A percentile compares a stretch with the other conserved stretches of the same genome.
These are phyloP conservation scores for Ettlia oleoabundans DNA, from an alignment of 139 green algal species.

Conservation along the genomic window DNA sequence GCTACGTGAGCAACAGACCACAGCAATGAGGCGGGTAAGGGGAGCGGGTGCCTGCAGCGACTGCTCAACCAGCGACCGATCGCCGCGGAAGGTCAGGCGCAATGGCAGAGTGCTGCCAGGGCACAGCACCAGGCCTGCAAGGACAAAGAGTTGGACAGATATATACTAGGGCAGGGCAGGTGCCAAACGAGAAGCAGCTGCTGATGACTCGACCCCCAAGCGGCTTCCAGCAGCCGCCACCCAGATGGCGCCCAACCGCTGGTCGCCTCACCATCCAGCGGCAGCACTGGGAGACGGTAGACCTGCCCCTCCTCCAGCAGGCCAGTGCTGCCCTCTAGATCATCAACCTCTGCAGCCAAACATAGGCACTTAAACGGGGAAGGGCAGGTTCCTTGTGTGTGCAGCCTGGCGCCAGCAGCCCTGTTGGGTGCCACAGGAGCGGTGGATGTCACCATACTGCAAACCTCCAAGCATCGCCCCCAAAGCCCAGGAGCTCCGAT, in stretches of 20 bases:
- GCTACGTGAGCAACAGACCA: conserved; percentile 20
- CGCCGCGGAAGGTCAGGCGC: conserved; percentile 25
- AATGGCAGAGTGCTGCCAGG: conserved; percentile 25
- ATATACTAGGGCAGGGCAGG: no score
- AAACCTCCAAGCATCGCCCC: no score
- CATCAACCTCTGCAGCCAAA: conserved; percentile 15
- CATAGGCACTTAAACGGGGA: no score
- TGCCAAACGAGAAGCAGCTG: no score
- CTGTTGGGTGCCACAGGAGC: not conserved
- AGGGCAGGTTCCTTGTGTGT: no score
- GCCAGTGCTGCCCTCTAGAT: not conserved
- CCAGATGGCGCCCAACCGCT: no score
- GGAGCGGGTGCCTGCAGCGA: conserved; percentile 7
- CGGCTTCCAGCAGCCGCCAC: not conserved
- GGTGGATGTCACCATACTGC: not conserved
- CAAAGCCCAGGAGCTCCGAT: no score
- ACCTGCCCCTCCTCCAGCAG: conserved; percentile 25
- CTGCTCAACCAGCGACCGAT: conserved; percentile 21
- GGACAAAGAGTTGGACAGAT: no score
- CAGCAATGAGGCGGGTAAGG: conserved; percentile 12
- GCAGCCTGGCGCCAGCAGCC: no score
- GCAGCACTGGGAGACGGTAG: conserved; percentile 20
- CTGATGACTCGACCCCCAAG: no score
- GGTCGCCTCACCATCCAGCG: not conserved
- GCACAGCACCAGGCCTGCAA: conserved; percentile 35